phyloP scores from a whole-genome alignment of 768 basidiomycete genomes.

The Mycena amicta region DNA sequence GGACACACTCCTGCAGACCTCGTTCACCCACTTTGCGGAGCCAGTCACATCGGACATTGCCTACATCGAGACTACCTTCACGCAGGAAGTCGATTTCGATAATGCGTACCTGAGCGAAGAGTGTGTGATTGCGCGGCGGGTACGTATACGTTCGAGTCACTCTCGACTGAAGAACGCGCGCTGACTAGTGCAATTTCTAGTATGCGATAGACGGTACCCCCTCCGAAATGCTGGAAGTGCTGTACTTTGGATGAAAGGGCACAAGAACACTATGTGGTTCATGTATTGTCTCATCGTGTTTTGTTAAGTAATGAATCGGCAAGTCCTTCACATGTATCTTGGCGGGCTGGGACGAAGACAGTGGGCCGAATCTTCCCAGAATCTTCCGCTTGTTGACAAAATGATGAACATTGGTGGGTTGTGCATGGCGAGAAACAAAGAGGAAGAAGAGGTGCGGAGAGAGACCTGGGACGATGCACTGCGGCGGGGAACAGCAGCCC shows the following conservation, averaged over 20 bases:
- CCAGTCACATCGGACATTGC: background rate
- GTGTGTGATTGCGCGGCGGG: background rate
- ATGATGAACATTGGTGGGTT: no score
- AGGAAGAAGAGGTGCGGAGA: no score
- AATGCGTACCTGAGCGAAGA: background rate
- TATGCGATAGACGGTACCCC: background rate
- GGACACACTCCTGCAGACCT: background rate
- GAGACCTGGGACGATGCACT: no score
- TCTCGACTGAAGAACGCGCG: background rate
- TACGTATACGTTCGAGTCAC: background rate
- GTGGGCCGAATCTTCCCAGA: no score
- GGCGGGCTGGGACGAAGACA: no score
- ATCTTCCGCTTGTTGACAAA: no score
- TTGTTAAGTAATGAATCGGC: no score
- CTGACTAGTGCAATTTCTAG: background rate
- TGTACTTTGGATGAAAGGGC: background rate
- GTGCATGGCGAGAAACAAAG: no score
- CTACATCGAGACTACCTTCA: background rate
- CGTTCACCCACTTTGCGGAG: background rate
- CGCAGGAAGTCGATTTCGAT: background rate
- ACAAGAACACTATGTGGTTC: no score
- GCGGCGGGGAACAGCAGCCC: no score
- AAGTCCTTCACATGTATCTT: no score
- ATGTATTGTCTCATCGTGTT: no score
- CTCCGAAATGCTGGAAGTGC: background rate